Percentiles rank a stretch among this genome's conserved stretches.
Conservation (phyloP, 768 basidiomycete genomes). For the Cystobasidium onofrii region DNA sequence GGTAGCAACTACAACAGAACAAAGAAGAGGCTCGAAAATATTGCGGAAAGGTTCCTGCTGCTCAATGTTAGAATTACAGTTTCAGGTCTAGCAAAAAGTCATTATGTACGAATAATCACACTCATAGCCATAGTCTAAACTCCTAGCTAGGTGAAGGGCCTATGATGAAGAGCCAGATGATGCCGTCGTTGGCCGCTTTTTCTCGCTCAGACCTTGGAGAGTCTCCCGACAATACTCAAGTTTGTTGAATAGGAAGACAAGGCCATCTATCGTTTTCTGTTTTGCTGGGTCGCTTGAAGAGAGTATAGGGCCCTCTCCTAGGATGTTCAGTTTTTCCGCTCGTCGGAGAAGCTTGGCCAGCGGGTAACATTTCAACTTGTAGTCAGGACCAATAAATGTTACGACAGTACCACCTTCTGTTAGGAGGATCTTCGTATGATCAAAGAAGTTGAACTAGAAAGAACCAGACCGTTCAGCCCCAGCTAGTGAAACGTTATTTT, state of each 20-base stretch:
- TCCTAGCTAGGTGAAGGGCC: neutral
- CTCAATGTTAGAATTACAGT: neutral
- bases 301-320: neutral
- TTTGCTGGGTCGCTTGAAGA: conserved; percentile 9
- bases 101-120: neutral
- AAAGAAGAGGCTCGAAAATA: neutral
- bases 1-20: neutral
- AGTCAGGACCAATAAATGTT: conserved; percentile 61
- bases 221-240: conserved; percentile 82
- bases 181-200: conserved; percentile 5
- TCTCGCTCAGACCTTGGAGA: conserved; percentile 45
- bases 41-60: neutral
- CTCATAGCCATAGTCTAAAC: neutral
- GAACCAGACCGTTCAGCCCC: neutral
- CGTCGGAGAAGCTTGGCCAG: conserved; percentile 35
- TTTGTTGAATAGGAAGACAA: conserved; percentile 57
- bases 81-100: neutral
- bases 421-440: conserved; percentile 89
- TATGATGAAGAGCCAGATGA: neutral
- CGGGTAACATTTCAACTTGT: conserved; percentile 36
- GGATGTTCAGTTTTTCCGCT: conserved; percentile 29
- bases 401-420: conserved; percentile 68
- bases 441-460: conserved; percentile 90
- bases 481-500: neutral
- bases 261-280: conserved; percentile 5